Conservation (phyloP, 1,284 basidiomycete species). For the Ustilago tritici region DNA sequence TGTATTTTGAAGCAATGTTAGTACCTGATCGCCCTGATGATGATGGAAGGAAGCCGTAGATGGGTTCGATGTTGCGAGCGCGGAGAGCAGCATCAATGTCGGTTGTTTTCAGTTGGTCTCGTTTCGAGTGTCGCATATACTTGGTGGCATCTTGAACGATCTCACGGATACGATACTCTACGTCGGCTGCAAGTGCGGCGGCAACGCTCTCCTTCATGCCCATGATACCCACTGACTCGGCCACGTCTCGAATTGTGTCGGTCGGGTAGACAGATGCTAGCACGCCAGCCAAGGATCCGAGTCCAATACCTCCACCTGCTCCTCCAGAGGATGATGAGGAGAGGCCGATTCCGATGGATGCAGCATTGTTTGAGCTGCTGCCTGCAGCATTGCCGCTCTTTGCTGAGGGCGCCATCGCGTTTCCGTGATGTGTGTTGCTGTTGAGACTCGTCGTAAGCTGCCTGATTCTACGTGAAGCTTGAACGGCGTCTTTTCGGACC, state of each 20-base stretch:
- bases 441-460: neutral
- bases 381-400: constrained; percentile 35
- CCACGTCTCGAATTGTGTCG: constrained; percentile 76
- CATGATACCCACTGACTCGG: constrained; percentile 86
- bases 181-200: constrained; percentile 89
- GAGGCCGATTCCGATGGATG: constrained; percentile 39
- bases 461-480: neutral
- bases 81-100: constrained; percentile 95
- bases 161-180: constrained; percentile 95
- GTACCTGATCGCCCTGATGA: constrained; percentile 46
- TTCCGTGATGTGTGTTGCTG: neutral
- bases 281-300: constrained; percentile 37
- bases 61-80: constrained; percentile 87
- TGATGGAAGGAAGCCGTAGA: constrained; percentile 59
- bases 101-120: constrained; percentile 85
- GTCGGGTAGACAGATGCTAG: constrained; percentile 64
- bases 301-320: constrained; percentile 38
- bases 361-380: constrained; percentile 31
- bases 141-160: constrained; percentile 94
- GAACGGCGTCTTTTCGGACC: too few species aligned
- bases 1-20: constrained; percentile 29
- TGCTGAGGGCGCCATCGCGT: constrained; percentile 38
- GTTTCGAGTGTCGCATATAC: constrained; percentile 93
- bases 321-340: constrained; percentile 31
- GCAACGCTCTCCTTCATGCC: constrained; percentile 84